A percentile compares a stretch with the other conserved stretches of the same genome.
Conservation (phyloP, 2,329 filamentous ascomycete species). For the Ascochyta viciae-villosae region DNA sequence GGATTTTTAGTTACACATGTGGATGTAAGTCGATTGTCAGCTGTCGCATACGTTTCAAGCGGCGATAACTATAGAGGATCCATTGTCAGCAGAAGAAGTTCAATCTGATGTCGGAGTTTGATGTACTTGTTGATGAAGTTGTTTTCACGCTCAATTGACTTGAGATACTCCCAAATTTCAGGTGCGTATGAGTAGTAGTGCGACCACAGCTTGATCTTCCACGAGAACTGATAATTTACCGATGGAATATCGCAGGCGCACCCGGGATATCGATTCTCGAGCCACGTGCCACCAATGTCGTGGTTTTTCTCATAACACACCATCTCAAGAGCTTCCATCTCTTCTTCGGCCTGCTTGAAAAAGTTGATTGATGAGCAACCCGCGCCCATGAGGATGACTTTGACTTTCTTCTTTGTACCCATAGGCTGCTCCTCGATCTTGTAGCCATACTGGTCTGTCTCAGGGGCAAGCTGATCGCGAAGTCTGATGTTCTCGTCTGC, state of each 20-base stretch:
- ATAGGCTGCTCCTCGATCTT: slow-evolving; percentile 53
- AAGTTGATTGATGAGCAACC: slow-evolving; percentile 54
- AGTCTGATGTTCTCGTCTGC: slow-evolving; percentile 34
- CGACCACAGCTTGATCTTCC: slow-evolving; percentile 57
- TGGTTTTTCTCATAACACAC: slow-evolving; percentile 53
- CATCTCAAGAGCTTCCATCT: slow-evolving; percentile 51
- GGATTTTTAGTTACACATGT: too few species aligned
- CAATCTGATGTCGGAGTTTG: slow-evolving; percentile 25
- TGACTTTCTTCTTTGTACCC: slow-evolving; percentile 51
- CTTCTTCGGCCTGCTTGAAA: slow-evolving; percentile 53
- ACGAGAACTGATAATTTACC: slow-evolving; percentile 54
- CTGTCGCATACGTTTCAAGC: too few species aligned
- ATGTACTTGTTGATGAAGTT: slow-evolving; percentile 39
- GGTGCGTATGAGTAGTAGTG: slow-evolving; percentile 53
- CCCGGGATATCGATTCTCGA: slow-evolving; percentile 52
- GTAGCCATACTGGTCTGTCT: slow-evolving; percentile 52
- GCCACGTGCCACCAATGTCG: slow-evolving; percentile 52
- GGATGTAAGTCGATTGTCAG: too few species aligned
- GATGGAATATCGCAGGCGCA: slow-evolving; percentile 46
- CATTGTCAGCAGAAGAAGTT: slow-evolving; percentile 12
- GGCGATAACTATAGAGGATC: too few species aligned
- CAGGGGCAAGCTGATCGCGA: slow-evolving; percentile 42
- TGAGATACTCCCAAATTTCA: slow-evolving; percentile 60
- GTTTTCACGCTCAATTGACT: slow-evolving; percentile 50
- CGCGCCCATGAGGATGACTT: slow-evolving; percentile 54